Evolutionary conservation across 2,329 filamentous ascomycete species (phyloP).

Genomic region (Aspergillus sp.): DNA sequence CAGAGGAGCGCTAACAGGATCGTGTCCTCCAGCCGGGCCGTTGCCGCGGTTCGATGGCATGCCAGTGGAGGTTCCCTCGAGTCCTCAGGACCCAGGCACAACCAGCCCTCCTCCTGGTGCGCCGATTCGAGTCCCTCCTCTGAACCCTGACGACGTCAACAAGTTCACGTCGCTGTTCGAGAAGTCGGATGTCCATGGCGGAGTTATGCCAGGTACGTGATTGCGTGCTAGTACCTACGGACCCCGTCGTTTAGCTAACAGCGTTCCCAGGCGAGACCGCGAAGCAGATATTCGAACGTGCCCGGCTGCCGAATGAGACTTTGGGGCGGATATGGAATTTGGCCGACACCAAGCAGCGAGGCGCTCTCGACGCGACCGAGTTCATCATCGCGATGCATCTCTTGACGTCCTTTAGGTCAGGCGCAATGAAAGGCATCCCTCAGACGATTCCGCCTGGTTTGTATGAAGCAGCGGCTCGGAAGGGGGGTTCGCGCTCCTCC

Average conservation of each 20-base stretch:
- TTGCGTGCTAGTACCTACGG: background rate
- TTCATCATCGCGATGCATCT: slow-evolving; percentile 99
- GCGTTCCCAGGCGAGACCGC: slow-evolving; percentile 60
- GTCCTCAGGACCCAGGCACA: slow-evolving; percentile 41
- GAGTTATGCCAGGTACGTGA: slow-evolving; percentile 56
- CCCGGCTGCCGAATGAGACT: slow-evolving; percentile 77
- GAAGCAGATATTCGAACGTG: slow-evolving; percentile 91
- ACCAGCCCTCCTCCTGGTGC: slow-evolving; percentile 41
- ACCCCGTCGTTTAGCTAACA: slow-evolving; percentile 6
- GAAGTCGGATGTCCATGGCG: slow-evolving; percentile 64
- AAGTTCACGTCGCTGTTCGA: slow-evolving; percentile 90
- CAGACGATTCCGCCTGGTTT: slow-evolving; percentile 71
- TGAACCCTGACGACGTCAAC: slow-evolving; percentile 77
- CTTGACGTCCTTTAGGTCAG: slow-evolving; percentile 80
- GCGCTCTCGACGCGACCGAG: slow-evolving; percentile 74
- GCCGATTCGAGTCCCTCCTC: slow-evolving; percentile 75
- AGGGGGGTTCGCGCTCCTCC: slow-evolving; percentile 43
- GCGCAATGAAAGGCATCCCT: slow-evolving; percentile 69
- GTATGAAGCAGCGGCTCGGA: slow-evolving; percentile 79
- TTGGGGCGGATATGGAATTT: slow-evolving; percentile 95
- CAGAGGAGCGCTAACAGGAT: slow-evolving; percentile 7
- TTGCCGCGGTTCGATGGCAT: slow-evolving; percentile 86
- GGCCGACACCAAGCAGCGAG: slow-evolving; percentile 86
- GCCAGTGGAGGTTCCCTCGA: slow-evolving; percentile 35
- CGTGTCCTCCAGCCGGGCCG: slow-evolving; percentile 51